phyloP scores from a whole-genome alignment of 164 flowering plant species.

The Piper betle region DNA sequence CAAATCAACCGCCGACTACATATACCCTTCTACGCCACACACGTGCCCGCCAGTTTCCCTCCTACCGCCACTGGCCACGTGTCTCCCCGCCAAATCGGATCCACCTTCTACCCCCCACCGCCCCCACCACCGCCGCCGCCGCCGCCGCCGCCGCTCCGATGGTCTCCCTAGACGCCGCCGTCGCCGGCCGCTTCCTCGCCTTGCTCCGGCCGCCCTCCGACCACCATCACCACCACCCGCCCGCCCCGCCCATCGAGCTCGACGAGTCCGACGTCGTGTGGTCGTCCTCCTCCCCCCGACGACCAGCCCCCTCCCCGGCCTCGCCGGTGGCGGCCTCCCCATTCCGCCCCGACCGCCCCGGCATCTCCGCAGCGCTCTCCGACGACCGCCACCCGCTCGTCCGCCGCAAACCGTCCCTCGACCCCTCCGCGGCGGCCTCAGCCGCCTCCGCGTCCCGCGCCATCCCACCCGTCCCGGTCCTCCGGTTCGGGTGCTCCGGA shows the following conservation, averaged over 20 bases:
- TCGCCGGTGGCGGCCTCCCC: constrained; percentile 2
- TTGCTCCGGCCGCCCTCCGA: neutral
- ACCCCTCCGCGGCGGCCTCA: constrained; percentile 24
- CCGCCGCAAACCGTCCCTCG: constrained; percentile 21
- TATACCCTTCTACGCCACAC: too few relatives aligned
- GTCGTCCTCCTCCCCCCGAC: constrained; percentile 14
- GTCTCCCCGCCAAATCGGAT: neutral
- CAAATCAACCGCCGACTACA: too few relatives aligned
- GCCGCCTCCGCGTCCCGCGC: constrained; percentile 21
- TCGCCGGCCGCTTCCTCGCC: neutral
- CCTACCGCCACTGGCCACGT: neutral
- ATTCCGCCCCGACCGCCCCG: neutral
- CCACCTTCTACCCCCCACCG: too few relatives aligned
- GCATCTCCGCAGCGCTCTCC: constrained; percentile 12
- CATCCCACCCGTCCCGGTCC: constrained; percentile 11
- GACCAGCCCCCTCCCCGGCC: constrained; percentile 8
- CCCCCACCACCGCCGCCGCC: neutral
- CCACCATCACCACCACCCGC: neutral
- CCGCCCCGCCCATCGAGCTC: constrained; percentile 26
- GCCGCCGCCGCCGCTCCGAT: neutral
- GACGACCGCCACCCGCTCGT: constrained; percentile 16
- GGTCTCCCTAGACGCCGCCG: too few relatives aligned
- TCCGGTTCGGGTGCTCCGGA: constrained; percentile 9
- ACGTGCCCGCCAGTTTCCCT: too few relatives aligned
- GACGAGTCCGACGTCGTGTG: constrained; percentile 56